Evolutionary conservation across 805 yeast species (phyloP).

Genomic region (Wickerhamiella galacta): DNA sequence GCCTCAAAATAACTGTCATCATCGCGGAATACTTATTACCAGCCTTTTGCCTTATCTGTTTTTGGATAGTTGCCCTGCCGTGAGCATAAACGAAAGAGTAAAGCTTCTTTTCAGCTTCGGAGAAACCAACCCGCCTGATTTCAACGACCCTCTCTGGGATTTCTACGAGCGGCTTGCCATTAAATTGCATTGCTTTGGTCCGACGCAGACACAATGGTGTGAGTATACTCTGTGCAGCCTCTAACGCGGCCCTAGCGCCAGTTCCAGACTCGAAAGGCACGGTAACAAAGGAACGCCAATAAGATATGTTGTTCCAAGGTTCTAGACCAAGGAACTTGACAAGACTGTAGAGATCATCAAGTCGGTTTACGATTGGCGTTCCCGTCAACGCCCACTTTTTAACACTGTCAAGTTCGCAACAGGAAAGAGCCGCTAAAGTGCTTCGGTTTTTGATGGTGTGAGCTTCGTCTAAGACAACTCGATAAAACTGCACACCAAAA

Average conservation of each 20-base stretch:
- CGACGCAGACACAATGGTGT: conserved; percentile 73
- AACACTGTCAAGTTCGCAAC: conserved; percentile 44
- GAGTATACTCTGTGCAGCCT: conserved; percentile 67
- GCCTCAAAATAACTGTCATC: conserved; percentile 62
- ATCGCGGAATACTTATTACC: conserved; percentile 64
- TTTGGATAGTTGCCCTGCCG: conserved; percentile 57
- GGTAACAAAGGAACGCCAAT: conserved; percentile 79
- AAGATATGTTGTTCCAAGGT: conserved; percentile 76
- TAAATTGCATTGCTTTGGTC: conserved; percentile 69
- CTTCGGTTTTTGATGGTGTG: conserved; percentile 70
- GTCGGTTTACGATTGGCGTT: conserved; percentile 75
- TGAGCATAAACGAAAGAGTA: conserved; percentile 51
- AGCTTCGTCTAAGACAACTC: conserved; percentile 78
- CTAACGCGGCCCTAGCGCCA: conserved; percentile 47
- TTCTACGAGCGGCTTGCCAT: conserved; percentile 59
- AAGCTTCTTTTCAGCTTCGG: conserved; percentile 44
- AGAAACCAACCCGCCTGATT: conserved; percentile 50
- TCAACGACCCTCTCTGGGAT: conserved; percentile 62
- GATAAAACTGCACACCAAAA: conserved; percentile 53
- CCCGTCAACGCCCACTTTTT: conserved; percentile 83
- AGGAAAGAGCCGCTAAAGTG: conserved; percentile 65
- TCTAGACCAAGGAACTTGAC: conserved; percentile 60
- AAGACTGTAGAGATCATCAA: conserved; percentile 73
- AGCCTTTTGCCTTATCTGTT: too few relatives aligned
- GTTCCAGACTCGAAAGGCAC: conserved; percentile 64